phyloP scores from a whole-genome alignment of 352 stramenopile genomes.

The Phytophthora pini region DNA sequence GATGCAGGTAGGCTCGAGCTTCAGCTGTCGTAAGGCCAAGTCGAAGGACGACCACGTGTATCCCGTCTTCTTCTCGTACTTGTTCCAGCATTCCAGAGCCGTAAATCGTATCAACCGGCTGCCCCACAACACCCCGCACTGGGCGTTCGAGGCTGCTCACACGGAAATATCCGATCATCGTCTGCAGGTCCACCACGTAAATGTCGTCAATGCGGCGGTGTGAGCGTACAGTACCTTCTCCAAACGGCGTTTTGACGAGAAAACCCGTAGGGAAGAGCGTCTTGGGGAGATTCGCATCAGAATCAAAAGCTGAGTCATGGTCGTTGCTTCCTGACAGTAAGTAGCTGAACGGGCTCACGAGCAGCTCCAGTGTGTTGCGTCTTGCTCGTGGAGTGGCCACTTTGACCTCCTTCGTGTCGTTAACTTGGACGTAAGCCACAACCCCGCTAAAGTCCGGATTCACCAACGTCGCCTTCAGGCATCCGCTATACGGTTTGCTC shows the following conservation, averaged over 20 bases:
- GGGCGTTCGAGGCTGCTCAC: slow-evolving; percentile 38
- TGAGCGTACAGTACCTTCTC: slow-evolving; percentile 58
- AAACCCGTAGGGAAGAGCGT: slow-evolving; percentile 52
- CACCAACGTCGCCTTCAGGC: slow-evolving; percentile 54
- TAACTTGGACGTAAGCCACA: slow-evolving; percentile 61
- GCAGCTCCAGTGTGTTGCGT: slow-evolving; percentile 75
- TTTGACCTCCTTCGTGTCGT: slow-evolving; percentile 42
- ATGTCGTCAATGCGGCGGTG: slow-evolving; percentile 58
- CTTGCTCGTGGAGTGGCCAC: slow-evolving; percentile 30
- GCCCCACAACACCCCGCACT: slow-evolving; percentile 62
- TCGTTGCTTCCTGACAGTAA: slow-evolving; percentile 35
- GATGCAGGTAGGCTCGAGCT: slow-evolving; percentile 72
- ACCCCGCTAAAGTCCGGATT: slow-evolving; percentile 51
- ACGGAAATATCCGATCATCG: slow-evolving; percentile 60
- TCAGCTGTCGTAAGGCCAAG: slow-evolving; percentile 56
- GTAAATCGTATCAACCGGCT: slow-evolving; percentile 71
- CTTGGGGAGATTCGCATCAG: slow-evolving; percentile 25
- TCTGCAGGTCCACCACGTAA: slow-evolving; percentile 60
- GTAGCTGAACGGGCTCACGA: slow-evolving; percentile 79
- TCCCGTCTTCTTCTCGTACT: slow-evolving; percentile 65
- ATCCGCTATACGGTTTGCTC: slow-evolving; percentile 54
- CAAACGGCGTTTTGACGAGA: slow-evolving; percentile 71
- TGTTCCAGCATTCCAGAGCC: slow-evolving; percentile 70
- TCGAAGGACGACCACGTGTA: slow-evolving; percentile 76
- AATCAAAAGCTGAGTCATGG: background rate